Conservation (phyloP, 768 basidiomycete genomes). For the Phylloporus sp. region DNA sequence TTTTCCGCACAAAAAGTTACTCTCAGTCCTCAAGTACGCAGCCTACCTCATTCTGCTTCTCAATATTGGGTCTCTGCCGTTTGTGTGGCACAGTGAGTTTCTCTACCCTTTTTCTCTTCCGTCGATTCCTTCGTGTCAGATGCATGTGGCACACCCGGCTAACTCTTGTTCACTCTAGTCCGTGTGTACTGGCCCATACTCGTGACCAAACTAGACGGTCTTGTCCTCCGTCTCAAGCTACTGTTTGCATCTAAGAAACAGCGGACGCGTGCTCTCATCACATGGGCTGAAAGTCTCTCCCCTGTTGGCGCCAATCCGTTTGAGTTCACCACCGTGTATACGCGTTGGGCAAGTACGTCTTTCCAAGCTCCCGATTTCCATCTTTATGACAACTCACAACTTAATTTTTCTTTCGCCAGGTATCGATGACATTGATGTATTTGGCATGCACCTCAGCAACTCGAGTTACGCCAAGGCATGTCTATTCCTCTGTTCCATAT, state of each 20-base stretch:
- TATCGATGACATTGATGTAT: conserved; percentile 61
- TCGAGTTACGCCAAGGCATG: conserved; percentile 73
- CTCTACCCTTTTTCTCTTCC: neutral
- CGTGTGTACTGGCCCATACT: conserved; percentile 52
- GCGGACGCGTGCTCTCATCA: conserved; percentile 32
- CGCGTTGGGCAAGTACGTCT: conserved; percentile 51
- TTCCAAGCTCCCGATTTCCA: neutral
- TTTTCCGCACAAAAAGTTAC: conserved; percentile 1
- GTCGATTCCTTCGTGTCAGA: no score
- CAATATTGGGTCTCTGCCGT: conserved; percentile 59
- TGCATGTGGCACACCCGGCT: neutral
- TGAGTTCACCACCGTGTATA: conserved; percentile 37
- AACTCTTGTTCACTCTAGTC: conserved; percentile 30
- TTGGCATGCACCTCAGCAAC: conserved; percentile 76
- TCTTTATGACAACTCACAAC: neutral
- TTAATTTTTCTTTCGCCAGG: conserved; percentile 34
- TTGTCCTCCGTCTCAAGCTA: conserved; percentile 32
- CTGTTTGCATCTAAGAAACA: conserved; percentile 35
- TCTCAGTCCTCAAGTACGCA: conserved; percentile 16
- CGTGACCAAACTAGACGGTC: conserved; percentile 31
- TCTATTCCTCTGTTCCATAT: neutral
- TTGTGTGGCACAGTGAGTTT: conserved; percentile 66
- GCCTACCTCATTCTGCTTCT: conserved; percentile 46
- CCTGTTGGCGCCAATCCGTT: conserved; percentile 60
- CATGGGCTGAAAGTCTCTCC: conserved; percentile 46